Evolutionary conservation across 495 filamentous ascomycete genomes (phyloP).

Genomic region (Lepraria neglecta): DNA sequence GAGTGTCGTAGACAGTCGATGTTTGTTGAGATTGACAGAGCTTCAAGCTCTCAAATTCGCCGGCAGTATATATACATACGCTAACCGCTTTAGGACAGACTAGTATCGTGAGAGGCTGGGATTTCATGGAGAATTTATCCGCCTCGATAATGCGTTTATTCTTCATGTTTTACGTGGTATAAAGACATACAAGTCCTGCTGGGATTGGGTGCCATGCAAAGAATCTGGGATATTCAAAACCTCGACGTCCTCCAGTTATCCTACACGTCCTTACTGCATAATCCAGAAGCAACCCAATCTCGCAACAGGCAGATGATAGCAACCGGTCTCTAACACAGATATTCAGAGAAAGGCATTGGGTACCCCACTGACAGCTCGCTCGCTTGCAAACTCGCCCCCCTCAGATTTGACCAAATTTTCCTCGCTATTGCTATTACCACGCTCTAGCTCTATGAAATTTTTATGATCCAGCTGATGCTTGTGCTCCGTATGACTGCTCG

Average conservation of each 20-base stretch:
- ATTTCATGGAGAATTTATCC: neutral
- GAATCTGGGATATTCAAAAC: too few species aligned
- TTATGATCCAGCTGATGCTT: neutral
- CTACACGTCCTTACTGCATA: too few species aligned
- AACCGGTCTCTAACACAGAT: neutral
- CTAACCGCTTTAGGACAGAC: constrained; percentile 1
- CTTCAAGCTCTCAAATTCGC: constrained; percentile 3
- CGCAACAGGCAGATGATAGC: neutral
- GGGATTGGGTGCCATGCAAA: too few species aligned
- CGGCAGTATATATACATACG: neutral
- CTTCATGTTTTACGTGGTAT: too few species aligned
- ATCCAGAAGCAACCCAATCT: too few species aligned
- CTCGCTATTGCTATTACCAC: neutral
- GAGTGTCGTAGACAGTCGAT: neutral
- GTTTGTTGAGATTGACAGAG: neutral
- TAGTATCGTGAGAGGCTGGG: neutral
- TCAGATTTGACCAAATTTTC: neutral
- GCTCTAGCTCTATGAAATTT: constrained; percentile 1
- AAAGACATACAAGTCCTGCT: too few species aligned
- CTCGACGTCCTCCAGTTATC: too few species aligned
- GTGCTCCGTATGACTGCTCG: neutral
- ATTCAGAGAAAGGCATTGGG: neutral
- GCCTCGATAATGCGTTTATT: neutral
- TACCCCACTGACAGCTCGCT: neutral
- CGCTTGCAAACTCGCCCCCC: neutral